Percentiles rank a stretch among this genome's conserved stretches.
Conservation (phyloP, 106 monocot genomes). For the Acorus calamus region DNA sequence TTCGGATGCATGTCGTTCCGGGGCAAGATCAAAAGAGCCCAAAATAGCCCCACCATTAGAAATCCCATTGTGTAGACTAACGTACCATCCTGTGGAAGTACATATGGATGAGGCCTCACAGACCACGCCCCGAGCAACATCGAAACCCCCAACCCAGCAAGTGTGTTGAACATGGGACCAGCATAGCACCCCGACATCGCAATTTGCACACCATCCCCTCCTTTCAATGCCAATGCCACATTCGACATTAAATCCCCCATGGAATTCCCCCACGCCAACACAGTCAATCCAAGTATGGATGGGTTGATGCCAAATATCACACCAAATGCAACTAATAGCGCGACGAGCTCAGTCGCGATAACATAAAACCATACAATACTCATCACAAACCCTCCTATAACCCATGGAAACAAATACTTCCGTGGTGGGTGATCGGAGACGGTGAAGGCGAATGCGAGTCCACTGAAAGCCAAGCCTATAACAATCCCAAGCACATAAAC, state of each 20-base stretch:
- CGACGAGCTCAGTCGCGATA: conserved; percentile 79
- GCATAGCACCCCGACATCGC: conserved; percentile 99
- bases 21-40: conserved; percentile 49
- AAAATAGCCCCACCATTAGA: conserved; percentile 53
- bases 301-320: conserved; percentile 74
- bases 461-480: conserved; percentile 32
- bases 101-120: conserved; percentile 32
- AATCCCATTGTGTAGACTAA: conserved; percentile 68
- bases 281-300: conserved; percentile 81
- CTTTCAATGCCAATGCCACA: conserved; percentile 70
- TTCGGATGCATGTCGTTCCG: conserved; percentile 53
- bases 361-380: conserved; percentile 93
- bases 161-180: conserved; percentile 95
- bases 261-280: conserved; percentile 99
- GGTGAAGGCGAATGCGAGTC: conserved; percentile 53
- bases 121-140: conserved; percentile 70
- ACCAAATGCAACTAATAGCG: conserved; percentile 73
- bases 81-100: conserved; percentile 54
- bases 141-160: conserved; percentile 77
- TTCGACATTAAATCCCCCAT: conserved; percentile 97
- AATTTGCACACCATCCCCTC: conserved; percentile 84
- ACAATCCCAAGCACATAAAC: conserved; percentile 33
- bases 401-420: conserved; percentile 83
- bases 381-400: conserved; percentile 89
- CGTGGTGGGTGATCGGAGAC: conserved; percentile 46